Conservation (phyloP, 345 rosid species). For the Aethionema arabicum region DNA sequence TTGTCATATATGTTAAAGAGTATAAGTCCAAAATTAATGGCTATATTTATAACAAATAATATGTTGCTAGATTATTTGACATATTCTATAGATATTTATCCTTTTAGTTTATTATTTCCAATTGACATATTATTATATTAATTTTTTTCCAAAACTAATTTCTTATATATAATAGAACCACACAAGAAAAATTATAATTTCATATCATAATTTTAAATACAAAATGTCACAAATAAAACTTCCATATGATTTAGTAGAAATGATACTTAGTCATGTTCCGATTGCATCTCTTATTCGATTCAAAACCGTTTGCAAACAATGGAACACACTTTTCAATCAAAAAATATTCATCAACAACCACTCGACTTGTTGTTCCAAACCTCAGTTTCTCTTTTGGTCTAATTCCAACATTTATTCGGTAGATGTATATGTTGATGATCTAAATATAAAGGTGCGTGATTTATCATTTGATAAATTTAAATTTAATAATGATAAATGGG, state of each 20-base stretch:
- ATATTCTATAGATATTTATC: too few relatives aligned
- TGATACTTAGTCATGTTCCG: slow-evolving; percentile 1
- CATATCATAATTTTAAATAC: too few relatives aligned
- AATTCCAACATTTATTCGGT: slow-evolving; percentile 3
- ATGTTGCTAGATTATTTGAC: too few relatives aligned
- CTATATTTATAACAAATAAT: too few relatives aligned
- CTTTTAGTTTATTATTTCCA: too few relatives aligned
- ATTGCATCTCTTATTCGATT: not conserved
- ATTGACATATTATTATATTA: too few relatives aligned
- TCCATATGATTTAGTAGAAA: slow-evolving; percentile 15
- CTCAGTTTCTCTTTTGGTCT: not conserved
- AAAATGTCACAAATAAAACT: not conserved
- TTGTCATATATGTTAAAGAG: too few relatives aligned
- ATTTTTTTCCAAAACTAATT: too few relatives aligned
- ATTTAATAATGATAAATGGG: too few relatives aligned
- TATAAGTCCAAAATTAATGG: too few relatives aligned
- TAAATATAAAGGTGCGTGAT: not conserved
- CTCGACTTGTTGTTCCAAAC: not conserved
- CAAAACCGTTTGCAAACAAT: slow-evolving; percentile 19
- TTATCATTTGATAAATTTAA: not conserved
- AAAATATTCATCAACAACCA: not conserved
- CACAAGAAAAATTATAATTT: too few relatives aligned
- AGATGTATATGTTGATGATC: not conserved
- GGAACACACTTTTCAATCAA: slow-evolving; percentile 1
- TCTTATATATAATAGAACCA: too few relatives aligned